Evolutionary conservation across 2,329 filamentous ascomycete species (phyloP).

Genomic region (Hansfordia pulvinata): DNA sequence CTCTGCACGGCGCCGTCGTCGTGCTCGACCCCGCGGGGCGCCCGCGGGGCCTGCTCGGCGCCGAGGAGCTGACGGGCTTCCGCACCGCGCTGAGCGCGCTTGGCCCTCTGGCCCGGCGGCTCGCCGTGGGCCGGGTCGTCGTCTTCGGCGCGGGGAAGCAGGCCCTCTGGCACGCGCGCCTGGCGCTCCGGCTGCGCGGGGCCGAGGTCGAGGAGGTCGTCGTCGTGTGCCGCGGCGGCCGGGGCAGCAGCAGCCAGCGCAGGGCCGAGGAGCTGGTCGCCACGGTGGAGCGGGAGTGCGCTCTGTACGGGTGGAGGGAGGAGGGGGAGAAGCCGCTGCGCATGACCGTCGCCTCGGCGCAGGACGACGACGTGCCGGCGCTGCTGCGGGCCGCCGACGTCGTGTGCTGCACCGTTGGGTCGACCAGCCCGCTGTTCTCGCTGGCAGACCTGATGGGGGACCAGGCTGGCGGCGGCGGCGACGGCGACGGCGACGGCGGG

Average conservation of each 20-base stretch:
- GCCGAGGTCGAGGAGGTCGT: conserved; percentile 14
- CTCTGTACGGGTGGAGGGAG: background rate
- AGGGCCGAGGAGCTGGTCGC: conserved; percentile 24
- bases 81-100: conserved; percentile 52
- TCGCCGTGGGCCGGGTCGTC: conserved; percentile 24
- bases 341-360: background rate
- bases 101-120: conserved; percentile 43
- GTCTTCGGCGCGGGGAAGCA: conserved; percentile 60
- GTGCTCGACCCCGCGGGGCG: background rate
- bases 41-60: conserved; percentile 45
- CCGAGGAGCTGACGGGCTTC: conserved; percentile 56
- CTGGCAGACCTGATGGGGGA: conserved; percentile 27
- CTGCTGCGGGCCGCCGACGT: conserved; percentile 41
- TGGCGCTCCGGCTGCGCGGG: conserved; percentile 41
- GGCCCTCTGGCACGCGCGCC: conserved; percentile 58
- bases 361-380: conserved; percentile 30
- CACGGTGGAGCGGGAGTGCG: conserved; percentile 19
- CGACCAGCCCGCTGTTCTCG: conserved; percentile 44
- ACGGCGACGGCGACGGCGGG: too few species aligned
- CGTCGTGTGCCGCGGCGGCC: too few species aligned
- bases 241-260: conserved; percentile 16
- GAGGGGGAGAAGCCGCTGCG: too few species aligned
- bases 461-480: too few species aligned
- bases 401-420: conserved; percentile 53
- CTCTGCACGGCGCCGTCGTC: background rate